Evolutionary conservation across 441 rosid genomes (phyloP).

Genomic region (Biscutella laevigata): DNA sequence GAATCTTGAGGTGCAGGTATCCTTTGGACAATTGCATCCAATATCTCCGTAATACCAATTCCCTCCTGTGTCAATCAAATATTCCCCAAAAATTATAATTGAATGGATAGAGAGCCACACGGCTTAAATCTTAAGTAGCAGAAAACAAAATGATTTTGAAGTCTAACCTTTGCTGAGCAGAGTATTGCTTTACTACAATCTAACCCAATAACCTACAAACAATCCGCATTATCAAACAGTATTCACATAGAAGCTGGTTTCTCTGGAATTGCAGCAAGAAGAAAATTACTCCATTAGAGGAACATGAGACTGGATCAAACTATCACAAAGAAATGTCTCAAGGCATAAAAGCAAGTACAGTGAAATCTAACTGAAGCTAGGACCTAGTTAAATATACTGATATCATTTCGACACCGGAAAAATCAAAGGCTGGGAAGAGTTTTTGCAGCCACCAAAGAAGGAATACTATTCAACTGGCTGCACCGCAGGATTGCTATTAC

Average conservation of each 20-base stretch:
- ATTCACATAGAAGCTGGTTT: constrained; percentile 3
- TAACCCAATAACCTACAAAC: constrained; percentile 76
- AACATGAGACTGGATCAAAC: not conserved
- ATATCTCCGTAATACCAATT: constrained; percentile 78
- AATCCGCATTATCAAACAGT: constrained; percentile 11
- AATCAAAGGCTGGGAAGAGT: not conserved
- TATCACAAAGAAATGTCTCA: not conserved
- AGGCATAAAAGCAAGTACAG: not conserved
- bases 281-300: not conserved
- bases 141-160: constrained; percentile 10
- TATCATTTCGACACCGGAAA: not conserved
- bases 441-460: constrained; percentile 11
- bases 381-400: not conserved
- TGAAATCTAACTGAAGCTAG: not conserved
- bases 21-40: constrained; percentile 68
- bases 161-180: constrained; percentile 95
- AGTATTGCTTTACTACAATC: constrained; percentile 86
- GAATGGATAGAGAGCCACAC: constrained; percentile 6
- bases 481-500: constrained; percentile 1
- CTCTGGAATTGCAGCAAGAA: constrained; percentile 6
- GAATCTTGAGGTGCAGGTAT: constrained; percentile 71
- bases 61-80: constrained; percentile 53
- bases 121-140: not conserved
- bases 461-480: constrained; percentile 5
- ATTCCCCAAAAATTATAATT: constrained; percentile 4